Percentiles rank a stretch among this genome's conserved stretches.
These are phyloP conservation scores for Hypoxylon sp. DNA, from an alignment of 2,329 filamentous ascomycete genomes.

Conservation along the genomic window DNA sequence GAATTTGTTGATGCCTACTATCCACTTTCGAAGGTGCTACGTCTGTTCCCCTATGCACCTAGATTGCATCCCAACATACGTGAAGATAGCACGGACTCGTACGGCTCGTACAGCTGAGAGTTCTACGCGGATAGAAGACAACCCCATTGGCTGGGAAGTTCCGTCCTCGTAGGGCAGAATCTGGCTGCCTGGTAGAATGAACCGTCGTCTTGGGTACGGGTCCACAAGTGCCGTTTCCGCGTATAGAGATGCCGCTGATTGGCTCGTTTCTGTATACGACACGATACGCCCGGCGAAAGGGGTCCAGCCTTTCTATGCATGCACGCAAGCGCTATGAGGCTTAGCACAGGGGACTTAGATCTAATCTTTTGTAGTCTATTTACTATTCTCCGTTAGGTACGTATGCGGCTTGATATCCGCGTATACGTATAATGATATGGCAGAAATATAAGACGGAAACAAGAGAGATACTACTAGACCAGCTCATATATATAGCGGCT, in stretches of 20 bases:
- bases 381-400: background rate
- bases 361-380: conserved; percentile 1
- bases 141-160: conserved; percentile 19
- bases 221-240: conserved; percentile 9
- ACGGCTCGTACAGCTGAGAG: background rate
- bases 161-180: conserved; percentile 16
- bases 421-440: conserved; percentile 21
- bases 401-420: conserved; percentile 9
- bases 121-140: conserved; percentile 4
- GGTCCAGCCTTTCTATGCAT: background rate
- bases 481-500: background rate
- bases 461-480: background rate
- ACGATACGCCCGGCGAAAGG: background rate
- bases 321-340: conserved; percentile 10
- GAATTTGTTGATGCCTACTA: background rate
- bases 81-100: background rate
- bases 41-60: background rate
- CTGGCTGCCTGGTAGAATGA: background rate
- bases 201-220: background rate
- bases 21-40: background rate
- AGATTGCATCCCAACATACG: too few species aligned
- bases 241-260: conserved; percentile 23
- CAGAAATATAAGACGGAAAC: background rate
- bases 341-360: conserved; percentile 4
- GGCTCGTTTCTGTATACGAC: conserved; percentile 10